These are phyloP conservation scores for Phytopythium kandeliae DNA, from an alignment of 352 stramenopile species.

Conservation along the genomic window DNA sequence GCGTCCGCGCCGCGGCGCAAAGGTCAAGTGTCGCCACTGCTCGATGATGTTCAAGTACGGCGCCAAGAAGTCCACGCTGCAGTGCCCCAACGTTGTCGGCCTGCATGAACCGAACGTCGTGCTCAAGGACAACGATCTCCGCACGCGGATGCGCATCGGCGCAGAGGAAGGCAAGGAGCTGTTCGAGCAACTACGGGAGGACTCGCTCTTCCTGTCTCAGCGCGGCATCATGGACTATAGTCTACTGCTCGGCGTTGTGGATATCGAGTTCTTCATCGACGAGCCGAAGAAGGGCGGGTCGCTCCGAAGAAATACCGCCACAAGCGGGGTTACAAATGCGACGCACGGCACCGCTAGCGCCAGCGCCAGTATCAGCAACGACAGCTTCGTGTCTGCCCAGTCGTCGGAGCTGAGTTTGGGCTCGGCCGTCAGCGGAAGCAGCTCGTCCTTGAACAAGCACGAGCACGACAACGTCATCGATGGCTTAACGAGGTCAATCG, in stretches of 20 bases:
- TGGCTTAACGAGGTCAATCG: conserved; percentile 19
- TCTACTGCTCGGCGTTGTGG: conserved; percentile 79
- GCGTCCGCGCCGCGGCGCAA: conserved; percentile 57
- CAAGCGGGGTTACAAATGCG: conserved; percentile 14
- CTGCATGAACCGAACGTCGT: conserved; percentile 83
- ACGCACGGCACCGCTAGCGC: conserved; percentile 10
- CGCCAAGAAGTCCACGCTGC: conserved; percentile 51
- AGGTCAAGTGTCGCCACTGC: conserved; percentile 82
- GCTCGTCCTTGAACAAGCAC: conserved; percentile 14
- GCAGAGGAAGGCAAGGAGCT: conserved; percentile 41
- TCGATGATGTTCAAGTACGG: conserved; percentile 84
- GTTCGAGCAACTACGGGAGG: conserved; percentile 60
- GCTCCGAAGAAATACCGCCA: conserved; percentile 22
- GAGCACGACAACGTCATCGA: conserved; percentile 7
- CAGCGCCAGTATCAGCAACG: conserved; percentile 17
- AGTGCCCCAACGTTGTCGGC: conserved; percentile 75
- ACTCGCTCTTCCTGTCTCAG: conserved; percentile 71
- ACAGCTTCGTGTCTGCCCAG: conserved; percentile 35
- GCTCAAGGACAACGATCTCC: conserved; percentile 85
- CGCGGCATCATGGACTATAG: conserved; percentile 91
- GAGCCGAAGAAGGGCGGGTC: conserved; percentile 14
- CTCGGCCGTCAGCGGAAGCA: conserved; percentile 13
- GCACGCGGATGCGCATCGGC: conserved; percentile 75
- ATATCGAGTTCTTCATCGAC: conserved; percentile 81
- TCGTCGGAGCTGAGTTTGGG: conserved; percentile 18